Evolutionary conservation across 352 stramenopile genomes (phyloP), one percentile per base, ranked within the genome.

Genomic region (Phytophthora niederhauseri): DNA sequence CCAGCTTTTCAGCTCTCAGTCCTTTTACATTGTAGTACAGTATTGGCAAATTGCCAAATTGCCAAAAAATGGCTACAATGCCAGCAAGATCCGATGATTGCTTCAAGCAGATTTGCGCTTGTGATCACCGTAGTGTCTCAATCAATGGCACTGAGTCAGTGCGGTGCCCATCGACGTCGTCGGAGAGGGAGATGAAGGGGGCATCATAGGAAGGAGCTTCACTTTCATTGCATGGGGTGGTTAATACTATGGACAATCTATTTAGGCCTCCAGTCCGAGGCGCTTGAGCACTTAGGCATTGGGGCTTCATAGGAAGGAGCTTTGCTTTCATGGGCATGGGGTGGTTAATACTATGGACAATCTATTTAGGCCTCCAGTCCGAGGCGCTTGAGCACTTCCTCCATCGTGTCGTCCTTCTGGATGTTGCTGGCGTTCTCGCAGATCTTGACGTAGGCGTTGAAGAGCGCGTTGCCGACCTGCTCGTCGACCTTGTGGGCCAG

Each of bases 401-500:
- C 73, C 28, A 92, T 70, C 51, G 84, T 83, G 45, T 87, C 84
- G 12, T 77, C 63, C 17, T 70, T 70, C 14, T 61, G 43, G 59
- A 90, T 80, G 22, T 66, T 75, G 12, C 81, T 77, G 6, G 82
- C 64, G 62, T 75, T 67, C 57, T 92, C 84, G 19, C 85, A 81
- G 53, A 80, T 78, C 48, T 85, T 73, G 12, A 90, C 80, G 55
- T 88, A 87, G 45, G 78, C 84, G 26, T 82, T 64, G 61, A 92
- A 92, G 3, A 90, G 66, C 19, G 73, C 59, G 15, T 20, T 72
- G 17, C 71, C 72, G 31, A 79, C 72, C 49, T 70, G 65, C 19
- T 71, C 56, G 59, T 84, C 64, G 48, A 88, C 63, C 56, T 91
- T 91, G 71, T 82, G 66, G 19, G 82, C 85, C 69, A 91, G 72